Base-by-base conservation (phyloP, 768 basidiomycete genomes). In the Tulasnella sp. region DNA sequence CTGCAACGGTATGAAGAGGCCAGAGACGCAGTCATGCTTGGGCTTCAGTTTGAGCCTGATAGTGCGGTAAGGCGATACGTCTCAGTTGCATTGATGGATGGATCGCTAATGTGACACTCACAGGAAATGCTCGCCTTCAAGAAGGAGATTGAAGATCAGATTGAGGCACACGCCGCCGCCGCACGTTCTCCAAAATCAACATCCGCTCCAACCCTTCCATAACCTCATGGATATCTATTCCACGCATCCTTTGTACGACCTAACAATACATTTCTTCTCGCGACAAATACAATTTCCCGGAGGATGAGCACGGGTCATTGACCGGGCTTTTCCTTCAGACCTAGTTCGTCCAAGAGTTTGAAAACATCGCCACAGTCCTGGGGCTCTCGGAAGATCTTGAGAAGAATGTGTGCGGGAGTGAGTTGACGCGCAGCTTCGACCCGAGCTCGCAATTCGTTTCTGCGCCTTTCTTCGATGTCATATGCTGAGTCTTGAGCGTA, bases 41-140 rank as follows among this genome's bases (percentile, higher is more conserved):
- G 97, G 2, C 84, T 99, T 79, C 91, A 93, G 79, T 97, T 93
- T 82, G 97, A 99, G 82, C 91, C 92, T 0, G 88, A 88, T 52
- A 92, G 91, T 71, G 83, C 86, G 77, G 92, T 92, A 81, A 75
- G 89, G 9, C 4, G 31, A 34, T 80, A 71, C 40, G 24, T 46
- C 73, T 42, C 79, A 40, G n/a, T 68, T 80, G 8, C n/a, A 1
- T 16, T 36, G 14, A 14, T 4, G 8, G 16, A 46, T 75, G 24
- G 18, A 31, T 9, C 24, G 75, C 34, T 56, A 27, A 38, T 68
- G n/a, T 68, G 62, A 9, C 24, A 3, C 34, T 18, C 76, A 10
- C 71, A 81, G 80, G 80, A 81, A 71, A 71, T 81, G 79, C 38
- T 58, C 36, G 39, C 80, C 16, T 81, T 81, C 42, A 73, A 81